Conservation (phyloP, 2,329 filamentous ascomycete species). For the Mycosphaerella sp. region DNA sequence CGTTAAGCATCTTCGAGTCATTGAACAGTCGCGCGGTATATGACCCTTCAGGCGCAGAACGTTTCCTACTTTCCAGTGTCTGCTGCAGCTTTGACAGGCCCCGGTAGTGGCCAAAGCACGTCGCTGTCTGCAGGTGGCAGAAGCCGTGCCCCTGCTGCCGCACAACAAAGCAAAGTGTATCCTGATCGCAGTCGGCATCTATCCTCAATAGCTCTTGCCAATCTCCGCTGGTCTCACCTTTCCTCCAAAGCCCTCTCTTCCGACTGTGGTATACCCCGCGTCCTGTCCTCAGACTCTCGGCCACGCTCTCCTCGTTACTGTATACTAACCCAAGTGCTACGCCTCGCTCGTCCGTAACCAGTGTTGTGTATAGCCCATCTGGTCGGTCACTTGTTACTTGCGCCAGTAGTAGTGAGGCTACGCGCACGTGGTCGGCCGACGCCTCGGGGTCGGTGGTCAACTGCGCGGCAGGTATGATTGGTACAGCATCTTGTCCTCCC, state of each 20-base stretch:
- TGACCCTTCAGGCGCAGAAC: slow-evolving; percentile 77
- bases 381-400: slow-evolving; percentile 74
- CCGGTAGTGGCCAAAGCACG: slow-evolving; percentile 80
- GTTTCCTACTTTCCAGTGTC: slow-evolving; percentile 74
- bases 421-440: slow-evolving; percentile 55
- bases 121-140: slow-evolving; percentile 87
- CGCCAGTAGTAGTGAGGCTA: slow-evolving; percentile 64
- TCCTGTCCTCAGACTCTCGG: slow-evolving; percentile 75
- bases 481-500: slow-evolving; percentile 50
- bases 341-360: slow-evolving; percentile 84
- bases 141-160: slow-evolving; percentile 82
- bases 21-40: slow-evolving; percentile 92
- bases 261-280: slow-evolving; percentile 91
- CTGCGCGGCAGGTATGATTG: slow-evolving; percentile 64
- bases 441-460: slow-evolving; percentile 62
- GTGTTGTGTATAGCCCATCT: slow-evolving; percentile 80
- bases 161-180: slow-evolving; percentile 85
- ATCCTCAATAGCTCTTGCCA: slow-evolving; percentile 83
- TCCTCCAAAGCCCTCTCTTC: slow-evolving; percentile 93
- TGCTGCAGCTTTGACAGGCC: slow-evolving; percentile 82
- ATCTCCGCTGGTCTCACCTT: slow-evolving; percentile 90
- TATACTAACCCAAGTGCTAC: slow-evolving; percentile 85
- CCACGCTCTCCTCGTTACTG: slow-evolving; percentile 84
- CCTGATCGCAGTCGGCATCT: slow-evolving; percentile 85
- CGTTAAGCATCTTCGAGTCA: slow-evolving; percentile 78